Evolutionary conservation across 495 filamentous ascomycete species (phyloP).

Genomic region (Penicillium taxi): DNA sequence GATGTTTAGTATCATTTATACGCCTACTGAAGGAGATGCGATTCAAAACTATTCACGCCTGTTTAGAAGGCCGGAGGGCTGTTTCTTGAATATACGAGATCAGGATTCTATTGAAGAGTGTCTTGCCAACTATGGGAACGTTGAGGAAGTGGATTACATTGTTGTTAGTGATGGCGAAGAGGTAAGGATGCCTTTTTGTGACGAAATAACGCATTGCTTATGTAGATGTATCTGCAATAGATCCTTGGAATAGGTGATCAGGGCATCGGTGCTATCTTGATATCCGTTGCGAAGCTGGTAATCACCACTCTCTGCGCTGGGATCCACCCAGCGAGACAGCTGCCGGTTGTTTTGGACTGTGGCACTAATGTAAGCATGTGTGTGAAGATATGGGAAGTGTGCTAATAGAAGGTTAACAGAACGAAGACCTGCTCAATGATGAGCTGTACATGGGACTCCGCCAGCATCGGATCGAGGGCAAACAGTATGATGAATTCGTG

Average conservation of each 20-base stretch:
- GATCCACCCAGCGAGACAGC: constrained; percentile 68
- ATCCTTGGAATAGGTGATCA: constrained; percentile 89
- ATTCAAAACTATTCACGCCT: constrained; percentile 77
- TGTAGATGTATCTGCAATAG: constrained; percentile 34
- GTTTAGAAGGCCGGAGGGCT: constrained; percentile 70
- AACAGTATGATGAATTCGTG: constrained; percentile 73
- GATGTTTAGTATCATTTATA: constrained; percentile 86
- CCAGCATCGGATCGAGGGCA: constrained; percentile 54
- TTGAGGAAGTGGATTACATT: constrained; percentile 80
- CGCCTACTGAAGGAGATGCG: constrained; percentile 86
- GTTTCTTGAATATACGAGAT: constrained; percentile 48
- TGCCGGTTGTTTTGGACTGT: constrained; percentile 81
- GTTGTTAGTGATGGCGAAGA: constrained; percentile 75
- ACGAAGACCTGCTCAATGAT: constrained; percentile 68
- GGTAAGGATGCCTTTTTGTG: constrained; percentile 18
- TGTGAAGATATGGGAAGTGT: neutral
- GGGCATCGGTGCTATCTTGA: constrained; percentile 81
- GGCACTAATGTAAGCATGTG: constrained; percentile 56
- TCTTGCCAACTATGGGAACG: constrained; percentile 56
- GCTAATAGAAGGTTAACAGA: constrained; percentile 34
- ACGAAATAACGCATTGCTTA: constrained; percentile 13
- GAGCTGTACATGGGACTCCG: constrained; percentile 72
- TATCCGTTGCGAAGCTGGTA: constrained; percentile 75
- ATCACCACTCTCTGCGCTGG: constrained; percentile 80
- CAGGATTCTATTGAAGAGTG: constrained; percentile 52